Conservation (phyloP, 2,329 filamentous ascomycete genomes). For the Mycogone perniciosa region DNA sequence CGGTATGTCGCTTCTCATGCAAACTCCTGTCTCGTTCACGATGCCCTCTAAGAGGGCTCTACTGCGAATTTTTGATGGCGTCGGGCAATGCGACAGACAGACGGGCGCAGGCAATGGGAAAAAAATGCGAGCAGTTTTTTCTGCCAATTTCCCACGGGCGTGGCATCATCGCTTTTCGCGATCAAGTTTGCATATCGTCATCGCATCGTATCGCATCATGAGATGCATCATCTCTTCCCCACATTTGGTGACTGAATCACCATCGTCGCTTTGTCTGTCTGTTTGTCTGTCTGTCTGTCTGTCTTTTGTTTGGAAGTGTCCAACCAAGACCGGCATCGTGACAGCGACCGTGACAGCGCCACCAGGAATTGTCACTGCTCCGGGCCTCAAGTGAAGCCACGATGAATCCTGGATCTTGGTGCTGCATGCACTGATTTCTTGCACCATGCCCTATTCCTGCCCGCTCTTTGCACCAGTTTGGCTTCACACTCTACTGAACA, state of each 20-base stretch:
- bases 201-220: constrained; percentile 1
- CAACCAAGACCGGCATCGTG: constrained; percentile 11
- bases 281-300: neutral
- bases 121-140: neutral
- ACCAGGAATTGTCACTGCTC: constrained; percentile 1
- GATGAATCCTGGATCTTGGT: constrained; percentile 1
- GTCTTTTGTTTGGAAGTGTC: neutral
- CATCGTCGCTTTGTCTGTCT: constrained; percentile 4
- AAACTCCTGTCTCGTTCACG: constrained; percentile 12
- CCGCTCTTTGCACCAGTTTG: neutral
- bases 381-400: constrained; percentile 10
- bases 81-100: neutral
- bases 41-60: constrained; percentile 14
- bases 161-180: constrained; percentile 2
- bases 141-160: neutral
- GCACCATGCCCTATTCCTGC: neutral
- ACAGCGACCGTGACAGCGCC: constrained; percentile 12
- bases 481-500: neutral
- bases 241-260: constrained; percentile 20
- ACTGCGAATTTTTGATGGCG: constrained; percentile 10
- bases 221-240: neutral
- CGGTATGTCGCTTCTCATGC: constrained; percentile 30
- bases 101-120: neutral
- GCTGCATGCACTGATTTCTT: neutral
- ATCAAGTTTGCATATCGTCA: neutral